These are phyloP conservation scores for Solanum virginianum DNA, from an alignment of 257 asterid species.

Conservation along the genomic window DNA sequence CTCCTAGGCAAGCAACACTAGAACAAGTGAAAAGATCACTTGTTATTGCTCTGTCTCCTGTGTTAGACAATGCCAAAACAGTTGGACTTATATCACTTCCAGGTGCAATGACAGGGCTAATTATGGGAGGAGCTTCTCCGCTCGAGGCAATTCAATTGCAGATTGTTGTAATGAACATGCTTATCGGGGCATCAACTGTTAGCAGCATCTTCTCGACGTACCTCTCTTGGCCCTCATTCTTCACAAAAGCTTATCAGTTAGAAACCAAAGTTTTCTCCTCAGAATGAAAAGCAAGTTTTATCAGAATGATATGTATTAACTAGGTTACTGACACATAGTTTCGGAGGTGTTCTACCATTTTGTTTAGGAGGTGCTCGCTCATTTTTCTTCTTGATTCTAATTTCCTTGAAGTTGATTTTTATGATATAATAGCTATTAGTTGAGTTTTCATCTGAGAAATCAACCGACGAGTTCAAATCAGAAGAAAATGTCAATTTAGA, in stretches of 20 bases:
- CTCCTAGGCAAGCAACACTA: constrained; percentile 79
- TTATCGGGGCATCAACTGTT: constrained; percentile 70
- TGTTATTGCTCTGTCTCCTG: constrained; percentile 77
- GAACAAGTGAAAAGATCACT: constrained; percentile 85
- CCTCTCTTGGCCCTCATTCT: constrained; percentile 85
- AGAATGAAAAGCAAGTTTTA: constrained; percentile 10
- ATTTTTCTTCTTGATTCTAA: background rate
- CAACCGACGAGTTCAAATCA: background rate
- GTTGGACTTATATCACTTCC: constrained; percentile 87
- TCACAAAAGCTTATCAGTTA: constrained; percentile 78
- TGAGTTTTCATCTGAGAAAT: background rate
- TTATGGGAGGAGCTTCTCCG: constrained; percentile 98
- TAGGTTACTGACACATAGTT: background rate
- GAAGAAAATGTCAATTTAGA: background rate
- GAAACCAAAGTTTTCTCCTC: constrained; percentile 51
- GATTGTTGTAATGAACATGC: constrained; percentile 88
- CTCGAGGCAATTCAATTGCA: constrained; percentile 79
- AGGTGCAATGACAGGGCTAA: constrained; percentile 95
- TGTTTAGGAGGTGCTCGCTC: too few relatives aligned
- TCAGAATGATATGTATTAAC: background rate
- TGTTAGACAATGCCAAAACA: constrained; percentile 81
- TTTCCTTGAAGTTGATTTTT: background rate
- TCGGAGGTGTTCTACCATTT: too few relatives aligned
- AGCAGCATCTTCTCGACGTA: constrained; percentile 84
- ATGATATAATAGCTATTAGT: background rate